A percentile compares a stretch with the other conserved stretches of the same genome.
phyloP scores from a whole-genome alignment of 2,329 filamentous ascomycete genomes.

The Xylaria sp. region DNA sequence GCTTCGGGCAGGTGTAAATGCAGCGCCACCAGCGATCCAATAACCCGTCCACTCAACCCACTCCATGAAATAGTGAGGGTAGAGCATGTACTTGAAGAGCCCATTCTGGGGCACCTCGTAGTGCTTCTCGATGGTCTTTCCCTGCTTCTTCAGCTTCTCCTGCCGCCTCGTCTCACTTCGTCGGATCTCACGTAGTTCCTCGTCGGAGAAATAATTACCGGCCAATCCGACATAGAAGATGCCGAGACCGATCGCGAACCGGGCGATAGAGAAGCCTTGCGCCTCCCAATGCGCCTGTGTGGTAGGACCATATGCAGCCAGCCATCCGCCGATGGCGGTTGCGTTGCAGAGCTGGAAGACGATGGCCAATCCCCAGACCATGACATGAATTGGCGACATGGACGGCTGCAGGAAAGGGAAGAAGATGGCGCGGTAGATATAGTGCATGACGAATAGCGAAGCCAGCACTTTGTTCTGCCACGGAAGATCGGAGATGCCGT shows the following conservation, averaged over 20 bases:
- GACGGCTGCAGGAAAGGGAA: slow-evolving; percentile 86
- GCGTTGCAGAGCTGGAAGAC: slow-evolving; percentile 86
- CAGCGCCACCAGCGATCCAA: slow-evolving; percentile 76
- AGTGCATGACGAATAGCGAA: slow-evolving; percentile 82
- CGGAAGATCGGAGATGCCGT: slow-evolving; percentile 70
- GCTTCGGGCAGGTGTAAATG: slow-evolving; percentile 77
- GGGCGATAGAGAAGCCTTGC: slow-evolving; percentile 54
- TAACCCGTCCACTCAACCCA: slow-evolving; percentile 97
- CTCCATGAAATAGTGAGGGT: slow-evolving; percentile 94
- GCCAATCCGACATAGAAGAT: slow-evolving; percentile 81
- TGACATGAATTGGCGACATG: slow-evolving; percentile 87
- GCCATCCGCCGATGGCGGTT: slow-evolving; percentile 80
- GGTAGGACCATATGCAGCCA: slow-evolving; percentile 81
- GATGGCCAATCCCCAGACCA: slow-evolving; percentile 73
- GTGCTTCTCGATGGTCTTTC: slow-evolving; percentile 75
- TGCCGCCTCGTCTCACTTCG: slow-evolving; percentile 73
- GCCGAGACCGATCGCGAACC: slow-evolving; percentile 72
- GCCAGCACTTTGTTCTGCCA: slow-evolving; percentile 83
- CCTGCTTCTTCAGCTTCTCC: slow-evolving; percentile 55
- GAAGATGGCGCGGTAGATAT: slow-evolving; percentile 87
- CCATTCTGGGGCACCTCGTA: slow-evolving; percentile 89
- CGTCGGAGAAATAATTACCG: slow-evolving; percentile 89
- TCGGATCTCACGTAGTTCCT: slow-evolving; percentile 87
- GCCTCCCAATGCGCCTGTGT: slow-evolving; percentile 63
- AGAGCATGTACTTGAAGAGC: slow-evolving; percentile 84